Base-by-base conservation (phyloP, 2,329 filamentous ascomycete species). In the Lasiodiplodia hormozganensis region DNA sequence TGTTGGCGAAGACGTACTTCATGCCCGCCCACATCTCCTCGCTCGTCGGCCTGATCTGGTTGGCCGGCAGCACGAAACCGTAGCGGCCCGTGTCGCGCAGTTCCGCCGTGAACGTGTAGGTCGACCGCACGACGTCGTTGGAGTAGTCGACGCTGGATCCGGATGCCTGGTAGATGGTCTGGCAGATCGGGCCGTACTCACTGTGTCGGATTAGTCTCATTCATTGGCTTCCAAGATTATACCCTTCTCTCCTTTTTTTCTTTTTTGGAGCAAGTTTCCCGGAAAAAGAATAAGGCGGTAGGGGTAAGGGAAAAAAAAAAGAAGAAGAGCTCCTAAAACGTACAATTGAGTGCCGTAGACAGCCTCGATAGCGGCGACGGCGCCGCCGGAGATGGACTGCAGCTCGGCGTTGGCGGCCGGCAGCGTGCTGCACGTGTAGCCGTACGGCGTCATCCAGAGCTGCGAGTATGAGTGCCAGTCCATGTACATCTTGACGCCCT, bases 401-500 rank as follows among this genome's bases (percentile, higher is more conserved):
- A 87, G 83, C 65, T 84, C 79, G 8, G 80, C 74, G 67, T 86
- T 78, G 70, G 87, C 85, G 62, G 81, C 77, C 5, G 85, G 75
- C 14, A 79, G 75, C 18, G 76, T 80, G 25, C 77, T 79, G 80
- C 87, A 90, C 3, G 84, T 85, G 78, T 88, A 90, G 43, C 88
- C 88, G 73, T 89, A 90, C 1, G 82, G 62, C n/a, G 34, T 54
- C 62, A 65, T 65, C 62, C 62, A 65, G 21, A 65, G 62, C 62
- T 65, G 62, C 62, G 62, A 65, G 78, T 89, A 91, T 0, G 87
- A 84, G 78, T 91, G 89, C 74, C 86, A 87, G 77, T 91, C 89
- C 71, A 91, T 86, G 77, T 86, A 91, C 2, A 89, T 81, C 73
- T 87, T 85, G 51, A 90, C 79, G 1, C 87, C 86, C 70, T 85